phyloP scores from a whole-genome alignment of 192 early-diverging fungal species.

The Radiomyces spectabilis region DNA sequence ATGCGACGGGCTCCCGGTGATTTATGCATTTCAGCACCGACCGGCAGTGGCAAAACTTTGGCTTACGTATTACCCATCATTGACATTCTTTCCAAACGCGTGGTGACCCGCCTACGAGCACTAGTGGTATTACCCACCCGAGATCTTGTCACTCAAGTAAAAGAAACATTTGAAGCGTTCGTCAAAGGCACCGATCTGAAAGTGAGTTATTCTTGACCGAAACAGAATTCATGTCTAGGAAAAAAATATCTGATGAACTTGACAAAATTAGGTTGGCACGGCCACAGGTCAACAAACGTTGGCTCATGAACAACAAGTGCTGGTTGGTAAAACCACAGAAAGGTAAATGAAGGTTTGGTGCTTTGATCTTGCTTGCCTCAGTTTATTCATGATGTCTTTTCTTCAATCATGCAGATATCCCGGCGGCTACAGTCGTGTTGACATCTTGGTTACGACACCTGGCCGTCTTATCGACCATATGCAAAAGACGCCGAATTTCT shows the following conservation, averaged over 20 bases:
- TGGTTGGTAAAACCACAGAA: constrained; percentile 30
- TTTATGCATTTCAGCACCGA: constrained; percentile 90
- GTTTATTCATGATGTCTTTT: background rate
- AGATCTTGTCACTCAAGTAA: constrained; percentile 87
- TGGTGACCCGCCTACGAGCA: constrained; percentile 77
- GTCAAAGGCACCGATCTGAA: constrained; percentile 69
- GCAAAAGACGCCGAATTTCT: constrained; percentile 75
- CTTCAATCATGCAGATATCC: constrained; percentile 11
- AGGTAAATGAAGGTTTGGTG: constrained; percentile 1
- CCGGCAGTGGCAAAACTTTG: constrained; percentile 94
- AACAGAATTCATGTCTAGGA: background rate
- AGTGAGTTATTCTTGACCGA: background rate
- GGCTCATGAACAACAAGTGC: constrained; percentile 55
- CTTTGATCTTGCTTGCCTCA: background rate
- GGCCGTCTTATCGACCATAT: constrained; percentile 91
- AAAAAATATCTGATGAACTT: background rate
- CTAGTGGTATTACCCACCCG: constrained; percentile 89
- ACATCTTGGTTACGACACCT: constrained; percentile 93
- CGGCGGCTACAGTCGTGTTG: constrained; percentile 67
- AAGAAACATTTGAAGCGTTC: constrained; percentile 74
- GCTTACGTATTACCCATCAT: constrained; percentile 94
- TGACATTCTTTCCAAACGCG: constrained; percentile 64
- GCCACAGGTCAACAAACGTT: constrained; percentile 75
- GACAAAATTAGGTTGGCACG: constrained; percentile 41
- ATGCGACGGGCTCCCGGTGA: constrained; percentile 76